Conservation (phyloP, 768 basidiomycete genomes). For the Russula olivacea region DNA sequence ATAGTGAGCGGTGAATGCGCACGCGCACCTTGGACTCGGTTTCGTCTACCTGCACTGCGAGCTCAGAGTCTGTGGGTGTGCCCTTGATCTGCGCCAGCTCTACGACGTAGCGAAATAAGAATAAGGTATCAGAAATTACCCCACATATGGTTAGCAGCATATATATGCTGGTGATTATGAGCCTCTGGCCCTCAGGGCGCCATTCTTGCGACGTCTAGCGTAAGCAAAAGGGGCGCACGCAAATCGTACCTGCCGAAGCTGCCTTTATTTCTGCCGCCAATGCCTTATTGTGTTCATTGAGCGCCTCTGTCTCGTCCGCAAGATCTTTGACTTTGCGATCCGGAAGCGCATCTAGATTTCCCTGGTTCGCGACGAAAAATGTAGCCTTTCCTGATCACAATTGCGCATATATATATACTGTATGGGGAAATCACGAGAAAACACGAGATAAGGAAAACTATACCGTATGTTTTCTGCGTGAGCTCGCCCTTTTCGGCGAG, state of each 20-base stretch:
- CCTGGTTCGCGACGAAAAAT: slow-evolving; percentile 84
- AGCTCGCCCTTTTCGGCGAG: slow-evolving; percentile 84
- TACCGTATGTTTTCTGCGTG: slow-evolving; percentile 80
- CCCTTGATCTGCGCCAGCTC: slow-evolving; percentile 60
- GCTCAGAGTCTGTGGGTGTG: slow-evolving; percentile 64
- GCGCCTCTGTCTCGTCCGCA: slow-evolving; percentile 49
- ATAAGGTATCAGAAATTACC: neutral
- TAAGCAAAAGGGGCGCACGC: neutral
- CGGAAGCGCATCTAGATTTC: slow-evolving; percentile 58
- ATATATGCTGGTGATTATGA: slow-evolving; percentile 7
- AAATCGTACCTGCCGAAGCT: slow-evolving; percentile 39
- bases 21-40: slow-evolving; percentile 45
- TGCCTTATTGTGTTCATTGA: slow-evolving; percentile 56
- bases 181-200: neutral
- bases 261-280: slow-evolving; percentile 48
- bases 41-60: slow-evolving; percentile 49
- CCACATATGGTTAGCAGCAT: neutral
- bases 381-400: slow-evolving; percentile 63
- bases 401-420: neutral
- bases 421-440: neutral
- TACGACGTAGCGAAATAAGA: slow-evolving; percentile 28
- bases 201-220: neutral
- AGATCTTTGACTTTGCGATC: slow-evolving; percentile 54
- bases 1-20: neutral
- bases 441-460: slow-evolving; percentile 14